A percentile compares a stretch with the other conserved stretches of the same genome.
phyloP scores from a whole-genome alignment of 192 early-diverging fungal species.

The Piromyces sp. region DNA sequence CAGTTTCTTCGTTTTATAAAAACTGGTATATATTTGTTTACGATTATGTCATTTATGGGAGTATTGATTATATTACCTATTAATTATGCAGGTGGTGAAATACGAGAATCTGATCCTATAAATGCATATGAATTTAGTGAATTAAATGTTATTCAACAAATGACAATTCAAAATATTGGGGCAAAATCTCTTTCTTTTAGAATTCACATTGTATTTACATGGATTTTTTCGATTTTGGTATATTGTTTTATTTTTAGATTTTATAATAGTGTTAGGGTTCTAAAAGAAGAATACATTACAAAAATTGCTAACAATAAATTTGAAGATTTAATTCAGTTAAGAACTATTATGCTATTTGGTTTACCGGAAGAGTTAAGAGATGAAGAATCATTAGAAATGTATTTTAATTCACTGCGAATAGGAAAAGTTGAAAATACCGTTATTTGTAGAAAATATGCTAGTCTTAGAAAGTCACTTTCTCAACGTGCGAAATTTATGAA shows the following conservation, averaged over 20 bases:
- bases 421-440: constrained; percentile 29
- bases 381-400: constrained; percentile 23
- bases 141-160: constrained; percentile 6
- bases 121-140: constrained; percentile 8
- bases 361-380: constrained; percentile 24
- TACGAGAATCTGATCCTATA: constrained; percentile 5
- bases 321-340: constrained; percentile 28
- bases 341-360: constrained; percentile 33
- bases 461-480: constrained; percentile 18
- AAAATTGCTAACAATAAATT: constrained; percentile 15
- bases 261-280: constrained; percentile 19
- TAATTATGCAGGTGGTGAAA: constrained; percentile 14
- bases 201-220: constrained; percentile 25
- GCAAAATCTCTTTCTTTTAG: constrained; percentile 14
- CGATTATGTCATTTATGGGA: constrained; percentile 18
- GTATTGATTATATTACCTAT: constrained; percentile 20
- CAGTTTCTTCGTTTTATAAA: constrained; percentile 28
- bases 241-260: constrained; percentile 23
- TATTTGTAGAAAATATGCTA: constrained; percentile 27
- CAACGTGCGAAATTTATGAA: constrained; percentile 20
- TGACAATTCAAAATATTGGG: constrained; percentile 29
- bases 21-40: constrained; percentile 18
- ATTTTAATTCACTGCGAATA: constrained; percentile 31
- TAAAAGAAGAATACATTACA: constrained; percentile 22
- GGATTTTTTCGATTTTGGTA: constrained; percentile 26